Base-by-base conservation (phyloP, 108 stramenopile species). In the Epithemia pelagica region DNA sequence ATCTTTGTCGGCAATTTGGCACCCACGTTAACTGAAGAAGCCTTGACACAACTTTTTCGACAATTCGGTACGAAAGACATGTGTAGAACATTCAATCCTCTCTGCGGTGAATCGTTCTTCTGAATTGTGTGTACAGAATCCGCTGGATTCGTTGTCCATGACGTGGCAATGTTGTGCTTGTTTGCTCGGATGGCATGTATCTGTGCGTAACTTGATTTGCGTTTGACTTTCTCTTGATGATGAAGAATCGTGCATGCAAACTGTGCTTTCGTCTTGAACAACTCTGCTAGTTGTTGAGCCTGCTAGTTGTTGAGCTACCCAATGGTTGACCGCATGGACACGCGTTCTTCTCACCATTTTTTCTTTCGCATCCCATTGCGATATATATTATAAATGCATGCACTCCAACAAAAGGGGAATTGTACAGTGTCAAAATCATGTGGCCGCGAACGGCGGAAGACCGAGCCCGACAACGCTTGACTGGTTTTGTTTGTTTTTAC, bases 401-500 rank as follows among this genome's bases (percentile, higher is more conserved):
- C n/a, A n/a, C n/a, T n/a, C n/a, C n/a, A n/a, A 46, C 15, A 5
- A 46, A 23, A 86, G 82, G 84, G 61, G 80, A 81, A 74, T 70
- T 95, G 51, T 90, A 93, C 80, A 87, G 85, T 32, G 82, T 95
- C 59, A 95, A 95, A 68, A 92, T 96, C 65, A 96, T 96, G 96
- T 96, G 92, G 92, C 94, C 96, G 1, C 73, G 96, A 26, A 93
- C 94, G 1, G 74, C 76, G 31, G 90, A 91, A 64, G 96, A 96
- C 69, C 52, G 86, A 30, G 68, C 74, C 1, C 82, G 96, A 30
- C 83, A 90, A 62, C 74, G 94, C 7, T 88, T 89, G 64, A 90
- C 92, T 1, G 92, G 95, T 8, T 96, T 96, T 67, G 94, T 96
- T 8, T 92, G 91, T 67, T 96, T 92, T 70, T 81, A 77, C 80